These are phyloP conservation scores for Auricularia sp. DNA, from an alignment of 768 basidiomycete species.

Conservation along the genomic window DNA sequence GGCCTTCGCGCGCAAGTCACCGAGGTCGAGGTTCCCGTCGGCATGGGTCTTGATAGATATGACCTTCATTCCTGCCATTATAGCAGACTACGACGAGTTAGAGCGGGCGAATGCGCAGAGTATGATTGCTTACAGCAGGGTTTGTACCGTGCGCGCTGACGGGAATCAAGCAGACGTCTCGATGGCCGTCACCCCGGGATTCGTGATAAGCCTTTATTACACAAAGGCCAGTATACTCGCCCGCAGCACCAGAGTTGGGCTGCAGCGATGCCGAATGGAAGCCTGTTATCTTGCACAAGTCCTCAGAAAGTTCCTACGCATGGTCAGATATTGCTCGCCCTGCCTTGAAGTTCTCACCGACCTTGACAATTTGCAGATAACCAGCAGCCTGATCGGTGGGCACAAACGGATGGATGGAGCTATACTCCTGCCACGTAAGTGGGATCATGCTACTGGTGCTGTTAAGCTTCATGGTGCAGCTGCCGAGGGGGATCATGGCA, in stretches of 20 bases:
- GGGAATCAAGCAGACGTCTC: slow-evolving; percentile 89
- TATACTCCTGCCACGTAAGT: slow-evolving; percentile 89
- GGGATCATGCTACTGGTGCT: slow-evolving; percentile 97
- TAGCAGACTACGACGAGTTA: slow-evolving; percentile 59
- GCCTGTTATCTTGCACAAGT: slow-evolving; percentile 93
- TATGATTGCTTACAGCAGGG: slow-evolving; percentile 62
- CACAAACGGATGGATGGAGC: slow-evolving; percentile 84
- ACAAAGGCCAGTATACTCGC: slow-evolving; percentile 92
- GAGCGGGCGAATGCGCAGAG: not conserved
- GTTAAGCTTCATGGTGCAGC: slow-evolving; percentile 98
- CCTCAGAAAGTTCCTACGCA: slow-evolving; percentile 76
- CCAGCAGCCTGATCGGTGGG: slow-evolving; percentile 85
- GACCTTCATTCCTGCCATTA: slow-evolving; percentile 95
- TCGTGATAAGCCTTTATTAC: slow-evolving; percentile 93
- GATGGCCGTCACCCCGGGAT: slow-evolving; percentile 72
- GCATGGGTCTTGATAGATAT: slow-evolving; percentile 83
- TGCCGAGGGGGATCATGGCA: slow-evolving; percentile 91
- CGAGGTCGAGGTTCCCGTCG: slow-evolving; percentile 84
- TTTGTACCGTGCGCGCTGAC: slow-evolving; percentile 97
- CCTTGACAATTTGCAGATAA: slow-evolving; percentile 73
- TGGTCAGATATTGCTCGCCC: not conserved
- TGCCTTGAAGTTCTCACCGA: slow-evolving; percentile 17
- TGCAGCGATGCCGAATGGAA: slow-evolving; percentile 94
- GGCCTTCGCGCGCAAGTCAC: slow-evolving; percentile 78
- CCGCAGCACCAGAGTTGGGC: slow-evolving; percentile 96